A percentile compares a stretch with the other conserved stretches of the same genome.
Evolutionary conservation across 2,329 filamentous ascomycete genomes (phyloP).

Genomic region (Fusarium dimerum): DNA sequence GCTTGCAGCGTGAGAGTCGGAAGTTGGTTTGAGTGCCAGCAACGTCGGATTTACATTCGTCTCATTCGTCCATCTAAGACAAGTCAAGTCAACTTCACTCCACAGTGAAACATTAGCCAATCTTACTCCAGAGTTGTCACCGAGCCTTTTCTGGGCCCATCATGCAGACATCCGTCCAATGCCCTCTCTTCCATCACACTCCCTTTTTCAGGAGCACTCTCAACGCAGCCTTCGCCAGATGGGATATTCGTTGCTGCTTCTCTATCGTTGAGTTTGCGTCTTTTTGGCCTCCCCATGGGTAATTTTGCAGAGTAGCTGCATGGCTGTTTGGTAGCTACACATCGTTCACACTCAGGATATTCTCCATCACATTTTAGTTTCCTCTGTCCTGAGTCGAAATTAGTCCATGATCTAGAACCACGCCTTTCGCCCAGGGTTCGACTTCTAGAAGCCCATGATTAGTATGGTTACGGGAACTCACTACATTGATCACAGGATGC

Average conservation of each 20-base stretch:
- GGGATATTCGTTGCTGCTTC: slow-evolving; percentile 3
- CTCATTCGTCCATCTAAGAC: slow-evolving; percentile 17
- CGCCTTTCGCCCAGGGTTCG: too few species aligned
- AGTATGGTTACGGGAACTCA: slow-evolving; percentile 1
- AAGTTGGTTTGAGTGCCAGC: slow-evolving; percentile 5
- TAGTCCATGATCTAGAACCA: slow-evolving; percentile 11
- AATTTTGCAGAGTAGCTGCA: slow-evolving; percentile 26
- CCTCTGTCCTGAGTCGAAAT: slow-evolving; percentile 23
- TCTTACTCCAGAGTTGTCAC: slow-evolving; percentile 19
- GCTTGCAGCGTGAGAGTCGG: slow-evolving; percentile 8
- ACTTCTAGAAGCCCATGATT: not conserved
- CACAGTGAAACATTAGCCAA: not conserved
- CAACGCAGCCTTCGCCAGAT: slow-evolving; percentile 2
- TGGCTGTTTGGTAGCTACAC: slow-evolving; percentile 7
- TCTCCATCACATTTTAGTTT: slow-evolving; percentile 29
- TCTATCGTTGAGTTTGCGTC: slow-evolving; percentile 17
- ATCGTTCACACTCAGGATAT: slow-evolving; percentile 24
- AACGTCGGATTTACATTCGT: slow-evolving; percentile 17
- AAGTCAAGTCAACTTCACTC: not conserved
- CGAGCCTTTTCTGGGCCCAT: not conserved
- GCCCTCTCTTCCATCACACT: not conserved
- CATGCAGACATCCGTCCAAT: not conserved
- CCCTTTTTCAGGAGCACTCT: slow-evolving; percentile 1
- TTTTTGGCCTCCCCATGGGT: slow-evolving; percentile 29
- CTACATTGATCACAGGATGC: slow-evolving; percentile 31